Evolutionary conservation across 768 basidiomycete species (phyloP).

Genomic region (Tylopilus sp.): DNA sequence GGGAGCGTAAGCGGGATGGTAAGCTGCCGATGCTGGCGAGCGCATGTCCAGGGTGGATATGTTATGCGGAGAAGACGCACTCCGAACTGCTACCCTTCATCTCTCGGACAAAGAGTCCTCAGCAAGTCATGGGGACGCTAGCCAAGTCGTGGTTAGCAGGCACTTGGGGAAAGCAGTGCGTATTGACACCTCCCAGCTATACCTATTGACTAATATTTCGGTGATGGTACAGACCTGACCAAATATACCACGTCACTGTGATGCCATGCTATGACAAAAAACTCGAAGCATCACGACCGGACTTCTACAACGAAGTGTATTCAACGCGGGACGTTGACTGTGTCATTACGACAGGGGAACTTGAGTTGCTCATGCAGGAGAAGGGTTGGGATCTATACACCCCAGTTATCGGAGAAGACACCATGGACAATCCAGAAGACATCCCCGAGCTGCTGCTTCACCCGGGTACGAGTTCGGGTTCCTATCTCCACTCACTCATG

Average conservation of each 20-base stretch:
- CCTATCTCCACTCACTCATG: constrained; percentile 84
- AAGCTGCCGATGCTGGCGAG: constrained; percentile 87
- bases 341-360: constrained; percentile 94
- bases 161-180: constrained; percentile 67
- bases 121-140: constrained; percentile 90
- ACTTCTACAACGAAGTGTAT: constrained; percentile 83
- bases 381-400: constrained; percentile 72
- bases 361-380: constrained; percentile 80
- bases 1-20: constrained; percentile 54
- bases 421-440: constrained; percentile 9
- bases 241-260: constrained; percentile 93
- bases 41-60: constrained; percentile 99
- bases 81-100: constrained; percentile 92
- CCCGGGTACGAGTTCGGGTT: constrained; percentile 86
- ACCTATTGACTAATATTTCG: constrained; percentile 3
- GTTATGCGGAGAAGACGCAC: constrained; percentile 98
- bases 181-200: constrained; percentile 10
- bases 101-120: constrained; percentile 84
- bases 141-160: constrained; percentile 85
- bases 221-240: constrained; percentile 55
- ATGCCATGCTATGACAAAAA: constrained; percentile 99
- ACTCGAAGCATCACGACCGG: constrained; percentile 91
- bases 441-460: constrained; percentile 77
- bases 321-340: constrained; percentile 93
- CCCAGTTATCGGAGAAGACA: constrained; percentile 52